Base-by-base conservation (phyloP, 768 basidiomycete genomes). In the Dendrothele bispora region DNA sequence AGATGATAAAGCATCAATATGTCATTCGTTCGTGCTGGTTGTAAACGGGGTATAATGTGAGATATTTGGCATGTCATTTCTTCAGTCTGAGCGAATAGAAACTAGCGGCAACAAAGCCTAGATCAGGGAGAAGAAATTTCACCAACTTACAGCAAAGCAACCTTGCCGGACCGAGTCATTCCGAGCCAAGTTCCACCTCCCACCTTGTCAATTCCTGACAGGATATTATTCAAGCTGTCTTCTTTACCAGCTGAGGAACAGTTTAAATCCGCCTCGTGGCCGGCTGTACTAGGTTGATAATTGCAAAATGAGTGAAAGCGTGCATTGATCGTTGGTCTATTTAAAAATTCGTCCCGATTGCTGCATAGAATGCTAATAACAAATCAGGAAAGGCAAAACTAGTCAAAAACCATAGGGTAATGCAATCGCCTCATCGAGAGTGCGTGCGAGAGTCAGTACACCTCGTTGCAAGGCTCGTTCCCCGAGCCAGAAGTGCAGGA, bases 171-270 rank as follows among this genome's bases (percentile, higher is more conserved):
- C 50, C 77, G 75, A 60, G 64, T 81, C 48, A 91, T 65, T 11
- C 91, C 91, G 57, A 90, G 76, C 91, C 91, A 93, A 28, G 89
- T 87, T 36, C 91, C 91, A 32, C 88, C 88, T 3, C 83, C 89
- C 39, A 69, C 69, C 18, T 72, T 59, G 66, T 93, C 91, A 55
- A 83, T 77, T 39, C 91, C 91, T 2, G 88, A 91, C 46, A 93
- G 73, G 50, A 92, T 63, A 40, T 59, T 40, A 59, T 20, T 65
- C 71, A 46, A 37, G 7, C 53, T 55, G 48, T 18, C 29, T n/a
- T n/a, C n/a, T n/a, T n/a, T n/a, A n/a, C n/a, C n/a, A n/a, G n/a
- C n/a, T n/a, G n/a, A n/a, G n/a, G n/a, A n/a, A n/a, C n/a, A n/a
- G n/a, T n/a, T 37, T 51, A 51, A 48, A 51, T 55, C 52, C 50